Base-by-base conservation (phyloP, 768 basidiomycete genomes). In the Tephrocybe sp. region DNA sequence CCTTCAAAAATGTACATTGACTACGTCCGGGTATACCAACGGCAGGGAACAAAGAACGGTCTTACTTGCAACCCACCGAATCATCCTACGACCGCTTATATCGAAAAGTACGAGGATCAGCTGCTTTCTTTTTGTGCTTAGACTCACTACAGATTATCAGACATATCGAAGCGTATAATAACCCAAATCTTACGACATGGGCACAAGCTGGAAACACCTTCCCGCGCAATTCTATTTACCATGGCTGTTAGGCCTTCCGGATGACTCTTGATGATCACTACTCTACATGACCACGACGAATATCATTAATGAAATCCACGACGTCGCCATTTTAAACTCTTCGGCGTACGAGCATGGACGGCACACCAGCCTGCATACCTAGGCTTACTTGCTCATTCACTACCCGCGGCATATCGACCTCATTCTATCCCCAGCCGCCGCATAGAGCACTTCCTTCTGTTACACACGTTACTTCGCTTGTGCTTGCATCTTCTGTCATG, bases 151-250 rank as follows among this genome's bases (percentile, higher is more conserved):
- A 32, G 45, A 30, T 36, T 50, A 47, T 14, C 45, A 77, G 78
- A 37, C 78, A 80, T 56, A 47, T 73, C 4, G 50, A 62, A 32
- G 77, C 87, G 45, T 96, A 94, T 63, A 75, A 68, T 48, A 84
- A 97, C 64, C 75, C 92, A 17, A 94, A 96, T 62, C 67, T 91
- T 38, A 95, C 94, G 24, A 89, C 87, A 41, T 96, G 94, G 93
- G 75, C 72, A 2, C 76, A 81, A 57, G 92, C 85, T 1, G 89
- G 88, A 36, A 81, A 88, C 62, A 70, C 70, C 0, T 89, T 88
- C 69, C 94, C 94, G 15, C 72, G 83, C 34, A 95, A 93, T 55
- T 69, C 69, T 17, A 57, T 69, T 7, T 73, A 73, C 51, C 65
- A 76, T 45, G 75, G 75, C 25, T 78, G 77, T 58, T 74, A 63